A percentile compares a stretch with the other conserved stretches of the same genome.
These are phyloP conservation scores for Bretschneidera sinensis DNA, from an alignment of 345 rosid species.

Conservation along the genomic window DNA sequence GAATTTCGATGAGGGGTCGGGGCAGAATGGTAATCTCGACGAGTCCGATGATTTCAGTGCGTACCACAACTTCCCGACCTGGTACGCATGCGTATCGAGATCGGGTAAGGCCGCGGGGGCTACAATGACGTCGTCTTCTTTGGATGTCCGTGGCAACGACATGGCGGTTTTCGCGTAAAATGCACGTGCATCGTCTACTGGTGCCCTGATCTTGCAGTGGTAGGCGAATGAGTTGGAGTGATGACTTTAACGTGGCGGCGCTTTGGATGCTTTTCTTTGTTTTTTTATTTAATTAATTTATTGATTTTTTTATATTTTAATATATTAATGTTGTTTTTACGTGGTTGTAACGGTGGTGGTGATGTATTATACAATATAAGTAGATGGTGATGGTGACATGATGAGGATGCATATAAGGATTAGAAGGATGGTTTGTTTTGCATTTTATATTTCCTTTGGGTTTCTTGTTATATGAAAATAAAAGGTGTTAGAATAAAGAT, in stretches of 20 bases:
- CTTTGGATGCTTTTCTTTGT: background rate
- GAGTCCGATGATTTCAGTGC: conserved; percentile 29
- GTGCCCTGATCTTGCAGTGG: too few relatives aligned
- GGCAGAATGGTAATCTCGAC: conserved; percentile 27
- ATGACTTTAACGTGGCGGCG: conserved; percentile 12
- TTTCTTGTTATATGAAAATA: too few relatives aligned
- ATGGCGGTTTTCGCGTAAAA: conserved; percentile 17
- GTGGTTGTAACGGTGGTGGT: too few relatives aligned
- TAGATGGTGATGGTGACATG: too few relatives aligned
- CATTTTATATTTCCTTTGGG: too few relatives aligned
- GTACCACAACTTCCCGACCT: conserved; percentile 52
- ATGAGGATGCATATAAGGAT: too few relatives aligned
- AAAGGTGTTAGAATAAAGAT: too few relatives aligned
- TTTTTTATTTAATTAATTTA: background rate
- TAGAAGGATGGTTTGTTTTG: too few relatives aligned
- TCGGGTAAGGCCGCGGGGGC: conserved; percentile 21
- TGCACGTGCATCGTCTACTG: background rate
- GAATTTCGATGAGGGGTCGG: conserved; percentile 67
- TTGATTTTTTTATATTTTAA: background rate
- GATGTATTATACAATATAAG: too few relatives aligned
- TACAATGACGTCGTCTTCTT: conserved; percentile 7
- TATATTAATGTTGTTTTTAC: too few relatives aligned
- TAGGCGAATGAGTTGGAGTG: conserved; percentile 11
- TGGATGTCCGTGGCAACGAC: conserved; percentile 8
- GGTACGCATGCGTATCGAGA: conserved; percentile 51